Evolutionary conservation across 2,329 filamentous ascomycete species (phyloP), one percentile per base, ranked within the genome.

Genomic region (Verticillium longisporum): DNA sequence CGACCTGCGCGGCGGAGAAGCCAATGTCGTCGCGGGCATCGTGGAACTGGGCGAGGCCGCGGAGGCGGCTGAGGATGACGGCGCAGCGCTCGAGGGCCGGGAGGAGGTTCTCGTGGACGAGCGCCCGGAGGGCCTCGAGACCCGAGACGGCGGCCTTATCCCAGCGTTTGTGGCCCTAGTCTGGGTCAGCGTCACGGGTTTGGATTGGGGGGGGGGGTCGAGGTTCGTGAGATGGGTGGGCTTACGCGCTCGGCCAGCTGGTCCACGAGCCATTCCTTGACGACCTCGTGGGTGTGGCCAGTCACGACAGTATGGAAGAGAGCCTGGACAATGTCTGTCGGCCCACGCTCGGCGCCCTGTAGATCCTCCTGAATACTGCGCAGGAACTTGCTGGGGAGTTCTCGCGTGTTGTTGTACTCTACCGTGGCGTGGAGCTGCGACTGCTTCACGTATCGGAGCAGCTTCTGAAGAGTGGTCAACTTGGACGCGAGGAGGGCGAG

Each of bases 181-280:
- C 62, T 61, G 60, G 26, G 65, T 69, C 56, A 26, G 34, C 33
- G 60, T 57, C 55, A 57, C 54, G 50, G 57, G 14, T 10, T 26
- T 21, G 54, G 41, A 31, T 31, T 31, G 33, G 21, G 37, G 26
- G 55, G 34, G 26, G n/a, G n/a, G n/a, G n/a, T 57, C 26, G 26
- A 31, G 26, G 26, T 31, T 31, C 26, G 26, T 31, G 1, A 59
- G 37, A 26, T 38, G 33, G 32, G 21, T 11, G 9, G 34, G 73
- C 83, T 69, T 78, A 93, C 91, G 64, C 91, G 80, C 70, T 96
- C 91, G 7, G 87, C 85, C 34, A 97, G 77, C 65, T 90, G 89
- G 69, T 97, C 92, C 4, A 93, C 85, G 1, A 99, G 80, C 89
- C 96, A 99, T 71, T 97, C 92, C 62, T 87, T 88, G 60, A 98